Evolutionary conservation across 2,329 filamentous ascomycete species (phyloP).

Genomic region (Colletotrichum navitas): DNA sequence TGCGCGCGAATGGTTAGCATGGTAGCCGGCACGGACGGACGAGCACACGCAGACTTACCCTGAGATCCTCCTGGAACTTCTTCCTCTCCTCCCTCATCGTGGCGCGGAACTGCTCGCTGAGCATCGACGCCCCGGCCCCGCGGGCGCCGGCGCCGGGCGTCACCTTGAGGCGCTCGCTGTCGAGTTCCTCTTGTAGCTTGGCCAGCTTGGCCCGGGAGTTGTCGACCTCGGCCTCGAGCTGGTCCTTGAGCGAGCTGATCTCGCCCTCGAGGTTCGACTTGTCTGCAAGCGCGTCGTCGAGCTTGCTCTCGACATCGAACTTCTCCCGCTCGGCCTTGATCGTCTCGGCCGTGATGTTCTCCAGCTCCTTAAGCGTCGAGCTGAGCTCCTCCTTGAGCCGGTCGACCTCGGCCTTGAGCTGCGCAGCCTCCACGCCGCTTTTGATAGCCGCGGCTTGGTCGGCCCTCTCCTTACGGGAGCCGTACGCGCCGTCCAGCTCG

Average conservation of each 20-base stretch:
- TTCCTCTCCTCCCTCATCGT: slow-evolving; percentile 70
- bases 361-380: slow-evolving; percentile 64
- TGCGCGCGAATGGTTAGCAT: slow-evolving; percentile 51
- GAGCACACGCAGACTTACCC: slow-evolving; percentile 52
- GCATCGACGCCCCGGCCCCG: slow-evolving; percentile 62
- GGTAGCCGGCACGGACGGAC: background rate
- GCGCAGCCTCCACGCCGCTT: slow-evolving; percentile 58
- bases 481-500: slow-evolving; percentile 73
- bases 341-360: slow-evolving; percentile 66
- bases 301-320: slow-evolving; percentile 57
- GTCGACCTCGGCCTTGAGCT: slow-evolving; percentile 62
- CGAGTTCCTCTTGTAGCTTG: slow-evolving; percentile 65
- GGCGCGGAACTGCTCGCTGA: slow-evolving; percentile 68
- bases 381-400: slow-evolving; percentile 64
- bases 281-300: slow-evolving; percentile 56
- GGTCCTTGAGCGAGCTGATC: slow-evolving; percentile 51
- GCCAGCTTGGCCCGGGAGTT: slow-evolving; percentile 53
- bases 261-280: slow-evolving; percentile 55
- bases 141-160: slow-evolving; percentile 49
- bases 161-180: slow-evolving; percentile 62
- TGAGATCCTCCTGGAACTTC: slow-evolving; percentile 68
- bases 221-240: slow-evolving; percentile 58
- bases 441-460: slow-evolving; percentile 69
- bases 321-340: slow-evolving; percentile 65
- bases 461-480: slow-evolving; percentile 69